Conservation (phyloP, 345 rosid genomes). For the Dimocarpus longan region DNA sequence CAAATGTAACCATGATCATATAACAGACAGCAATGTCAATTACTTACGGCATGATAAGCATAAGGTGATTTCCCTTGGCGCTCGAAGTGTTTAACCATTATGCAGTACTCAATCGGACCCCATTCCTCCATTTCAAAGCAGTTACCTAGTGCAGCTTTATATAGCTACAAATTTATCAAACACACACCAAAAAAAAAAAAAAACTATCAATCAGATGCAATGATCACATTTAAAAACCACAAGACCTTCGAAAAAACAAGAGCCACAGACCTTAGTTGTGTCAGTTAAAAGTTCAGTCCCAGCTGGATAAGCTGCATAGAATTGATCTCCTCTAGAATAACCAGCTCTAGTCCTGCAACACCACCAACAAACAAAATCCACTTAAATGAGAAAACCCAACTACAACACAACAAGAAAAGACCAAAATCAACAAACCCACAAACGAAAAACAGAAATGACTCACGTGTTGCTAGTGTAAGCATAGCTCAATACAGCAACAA, state of each 20-base stretch:
- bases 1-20: not conserved
- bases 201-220: constrained; percentile 6
- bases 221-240: not conserved
- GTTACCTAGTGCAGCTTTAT: constrained; percentile 87
- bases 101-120: constrained; percentile 81
- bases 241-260: not conserved
- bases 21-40: not conserved
- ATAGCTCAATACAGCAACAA: constrained; percentile 56
- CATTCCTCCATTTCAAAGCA: constrained; percentile 86
- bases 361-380: constrained; percentile 11
- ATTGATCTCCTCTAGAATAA: constrained; percentile 83
- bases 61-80: constrained; percentile 94
- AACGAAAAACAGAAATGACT: constrained; percentile 15
- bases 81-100: constrained; percentile 89
- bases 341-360: constrained; percentile 86
- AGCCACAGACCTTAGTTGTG: constrained; percentile 57
- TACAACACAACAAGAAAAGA: not conserved
- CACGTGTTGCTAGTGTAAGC: constrained; percentile 88
- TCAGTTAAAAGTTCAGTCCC: constrained; percentile 93
- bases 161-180: constrained; percentile 46
- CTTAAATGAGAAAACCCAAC: not conserved
- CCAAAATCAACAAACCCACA: not conserved
- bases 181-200: not conserved
- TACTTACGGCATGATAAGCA: constrained; percentile 75
- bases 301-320: constrained; percentile 86